Conservation (phyloP, 805 yeast genomes). For the Myxozyma neotropica region DNA sequence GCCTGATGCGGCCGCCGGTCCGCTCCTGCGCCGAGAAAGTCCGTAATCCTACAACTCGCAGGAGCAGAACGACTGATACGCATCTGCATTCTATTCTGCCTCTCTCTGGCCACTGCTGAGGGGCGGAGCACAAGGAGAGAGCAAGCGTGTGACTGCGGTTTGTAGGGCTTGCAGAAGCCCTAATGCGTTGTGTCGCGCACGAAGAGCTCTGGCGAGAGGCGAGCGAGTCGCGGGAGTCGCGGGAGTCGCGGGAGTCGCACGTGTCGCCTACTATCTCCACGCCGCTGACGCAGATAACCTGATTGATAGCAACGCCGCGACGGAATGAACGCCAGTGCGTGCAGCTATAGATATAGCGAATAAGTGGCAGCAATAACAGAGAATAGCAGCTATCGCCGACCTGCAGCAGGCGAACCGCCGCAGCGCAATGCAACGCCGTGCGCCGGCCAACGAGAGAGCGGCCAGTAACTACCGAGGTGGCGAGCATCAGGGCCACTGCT, state of each 20-base stretch:
- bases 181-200: not conserved
- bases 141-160: slow-evolving; percentile 3
- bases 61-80: no score
- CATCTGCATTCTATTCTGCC: no score
- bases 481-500: no score
- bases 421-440: not conserved
- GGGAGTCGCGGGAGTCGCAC: not conserved
- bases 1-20: not conserved
- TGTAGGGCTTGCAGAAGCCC: slow-evolving; percentile 7
- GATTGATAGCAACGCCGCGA: no score
- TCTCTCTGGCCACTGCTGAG: not conserved
- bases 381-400: no score
- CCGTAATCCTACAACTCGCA: not conserved
- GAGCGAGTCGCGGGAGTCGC: not conserved
- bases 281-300: slow-evolving; percentile 9
- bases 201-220: not conserved
- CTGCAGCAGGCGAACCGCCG: no score
- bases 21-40: not conserved
- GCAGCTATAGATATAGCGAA: no score
- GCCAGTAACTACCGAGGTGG: no score
- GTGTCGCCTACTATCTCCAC: slow-evolving; percentile 9
- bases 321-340: no score
- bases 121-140: not conserved
- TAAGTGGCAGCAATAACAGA: no score
- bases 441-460: not conserved